Conservation (phyloP, 2,329 filamentous ascomycete species). For the Colletotrichum orchidophilum region DNA sequence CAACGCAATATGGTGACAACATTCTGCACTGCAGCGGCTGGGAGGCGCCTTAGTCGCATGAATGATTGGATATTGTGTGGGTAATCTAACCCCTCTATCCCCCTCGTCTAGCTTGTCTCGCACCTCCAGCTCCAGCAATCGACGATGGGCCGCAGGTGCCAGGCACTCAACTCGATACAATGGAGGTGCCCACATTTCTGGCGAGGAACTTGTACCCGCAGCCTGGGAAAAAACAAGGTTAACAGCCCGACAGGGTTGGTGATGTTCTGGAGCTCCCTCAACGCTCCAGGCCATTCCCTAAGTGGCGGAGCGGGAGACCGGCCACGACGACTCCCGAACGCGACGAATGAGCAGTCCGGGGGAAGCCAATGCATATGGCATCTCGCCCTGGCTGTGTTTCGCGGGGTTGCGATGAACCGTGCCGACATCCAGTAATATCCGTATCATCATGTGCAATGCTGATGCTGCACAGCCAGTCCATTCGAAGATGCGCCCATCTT, state of each 20-base stretch:
- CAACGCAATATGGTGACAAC: slow-evolving; percentile 30
- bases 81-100: slow-evolving; percentile 22
- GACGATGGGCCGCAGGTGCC: slow-evolving; percentile 23
- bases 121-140: slow-evolving; percentile 13
- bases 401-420: slow-evolving; percentile 24
- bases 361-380: slow-evolving; percentile 22
- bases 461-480: slow-evolving; percentile 2
- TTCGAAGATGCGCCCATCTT: slow-evolving; percentile 8
- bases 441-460: not conserved
- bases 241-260: not conserved
- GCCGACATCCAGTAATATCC: slow-evolving; percentile 6
- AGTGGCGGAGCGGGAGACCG: slow-evolving; percentile 18
- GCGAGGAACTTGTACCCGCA: not conserved
- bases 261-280: not conserved
- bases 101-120: slow-evolving; percentile 21
- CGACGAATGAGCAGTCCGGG: slow-evolving; percentile 16
- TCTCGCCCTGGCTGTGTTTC: slow-evolving; percentile 19
- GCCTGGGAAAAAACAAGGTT: slow-evolving; percentile 10
- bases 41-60: slow-evolving; percentile 29
- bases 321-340: slow-evolving; percentile 9
- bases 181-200: slow-evolving; percentile 1
- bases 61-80: slow-evolving; percentile 33
- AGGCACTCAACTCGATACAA: slow-evolving; percentile 10
- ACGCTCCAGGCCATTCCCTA: not conserved
- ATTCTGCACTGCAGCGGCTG: slow-evolving; percentile 29